Base-by-base conservation (phyloP, 306 rosid genomes). In the Trifolium subterraneum region DNA sequence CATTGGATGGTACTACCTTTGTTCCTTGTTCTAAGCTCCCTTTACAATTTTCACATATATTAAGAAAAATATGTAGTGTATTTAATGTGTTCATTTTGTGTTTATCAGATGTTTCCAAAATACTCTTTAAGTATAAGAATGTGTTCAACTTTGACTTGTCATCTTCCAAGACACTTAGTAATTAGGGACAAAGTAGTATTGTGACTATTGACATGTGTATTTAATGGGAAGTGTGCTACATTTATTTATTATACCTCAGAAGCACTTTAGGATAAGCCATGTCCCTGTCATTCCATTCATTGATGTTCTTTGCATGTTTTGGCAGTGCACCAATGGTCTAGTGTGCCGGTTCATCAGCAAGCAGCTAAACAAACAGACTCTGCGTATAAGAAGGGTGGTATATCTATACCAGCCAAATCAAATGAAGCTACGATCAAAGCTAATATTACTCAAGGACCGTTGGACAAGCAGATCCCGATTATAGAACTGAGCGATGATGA, bases 401-500 rank as follows among this genome's bases (percentile, higher is more conserved):
- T 62, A 65, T 41, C 70, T 70, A 68, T 72, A 55, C 45, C 45
- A 47, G 78, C 50, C 47, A 61, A 62, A 72, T 65, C 72, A 58
- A 64, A 70, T 18, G 78, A 23, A 58, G 74, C 65, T 12, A 66
- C 61, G 73, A 55, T 45, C 52, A 70, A 29, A 65, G 74, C 69
- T 7, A 73, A 75, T 72, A 39, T 47, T 64, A 63, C 72, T 41
- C 74, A 29, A 27, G 51, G 27, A 47, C 44, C 7, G 22, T 76
- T 59, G 6, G 71, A 72, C 67, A 67, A 69, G 60, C 75, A 19
- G 67, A 12, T 84, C 14, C 72, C 61, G 66, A 64, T 92, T 45
- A 87, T 86, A 66, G 81, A 86, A 75, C 66, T 92, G 41, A 88
- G 93, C 3, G 92, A 87, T 0, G 81, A 78, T 5, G 73, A 38